These are phyloP conservation scores for Agrostemma githago DNA, from an alignment of 148 eudicot species.

Conservation along the genomic window DNA sequence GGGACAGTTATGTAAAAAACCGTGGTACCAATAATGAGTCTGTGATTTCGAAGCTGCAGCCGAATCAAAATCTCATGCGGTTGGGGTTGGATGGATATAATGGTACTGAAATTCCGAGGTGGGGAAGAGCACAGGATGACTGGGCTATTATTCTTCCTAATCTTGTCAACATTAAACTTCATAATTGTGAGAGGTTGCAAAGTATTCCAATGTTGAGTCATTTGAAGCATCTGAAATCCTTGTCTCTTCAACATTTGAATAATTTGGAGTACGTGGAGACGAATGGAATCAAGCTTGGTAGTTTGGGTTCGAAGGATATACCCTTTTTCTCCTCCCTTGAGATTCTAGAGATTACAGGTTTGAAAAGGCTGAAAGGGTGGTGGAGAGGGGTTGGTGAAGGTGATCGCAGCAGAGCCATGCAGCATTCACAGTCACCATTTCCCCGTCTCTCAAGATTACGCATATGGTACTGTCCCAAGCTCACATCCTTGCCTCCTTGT, in stretches of 20 bases:
- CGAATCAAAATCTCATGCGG: background rate
- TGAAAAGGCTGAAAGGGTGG: conserved; percentile 22
- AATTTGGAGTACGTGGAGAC: conserved; percentile 20
- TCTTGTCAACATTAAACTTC: conserved; percentile 2
- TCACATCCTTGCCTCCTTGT: conserved; percentile 18
- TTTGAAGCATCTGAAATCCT: background rate
- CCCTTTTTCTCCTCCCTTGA: conserved; percentile 18
- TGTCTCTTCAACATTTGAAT: background rate
- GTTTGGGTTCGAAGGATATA: background rate
- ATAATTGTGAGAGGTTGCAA: background rate
- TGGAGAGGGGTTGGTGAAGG: background rate
- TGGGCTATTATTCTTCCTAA: conserved; percentile 11
- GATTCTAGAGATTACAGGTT: background rate
- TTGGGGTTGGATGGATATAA: background rate
- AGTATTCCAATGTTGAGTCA: conserved; percentile 9
- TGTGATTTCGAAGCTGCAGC: too few species aligned
- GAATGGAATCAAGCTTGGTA: background rate
- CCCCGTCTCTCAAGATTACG: background rate
- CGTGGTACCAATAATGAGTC: too few species aligned
- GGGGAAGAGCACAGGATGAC: background rate
- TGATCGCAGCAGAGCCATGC: background rate
- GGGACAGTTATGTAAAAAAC: too few species aligned
- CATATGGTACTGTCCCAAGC: background rate
- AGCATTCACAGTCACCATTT: background rate
- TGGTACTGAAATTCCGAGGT: conserved; percentile 10